These are phyloP conservation scores for Solanum pennellii DNA, from an alignment of 257 asterid species.

Conservation along the genomic window DNA sequence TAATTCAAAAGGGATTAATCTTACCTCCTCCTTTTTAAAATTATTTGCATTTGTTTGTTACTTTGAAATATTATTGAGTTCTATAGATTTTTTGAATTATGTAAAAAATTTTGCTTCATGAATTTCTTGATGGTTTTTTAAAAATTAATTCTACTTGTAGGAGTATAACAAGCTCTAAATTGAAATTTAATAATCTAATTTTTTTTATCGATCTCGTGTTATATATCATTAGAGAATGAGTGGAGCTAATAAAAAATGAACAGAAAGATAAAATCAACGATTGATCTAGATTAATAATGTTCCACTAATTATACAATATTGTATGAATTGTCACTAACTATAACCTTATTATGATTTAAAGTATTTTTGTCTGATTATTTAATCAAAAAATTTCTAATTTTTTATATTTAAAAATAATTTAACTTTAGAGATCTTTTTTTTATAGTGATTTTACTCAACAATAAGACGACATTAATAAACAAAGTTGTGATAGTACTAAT, in stretches of 20 bases:
- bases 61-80: neutral
- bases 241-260: neutral
- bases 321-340: no score
- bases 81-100: neutral
- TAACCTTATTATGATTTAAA: neutral
- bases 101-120: neutral
- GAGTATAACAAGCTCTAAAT: neutral
- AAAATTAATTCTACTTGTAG: no score
- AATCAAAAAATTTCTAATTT: no score
- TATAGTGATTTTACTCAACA: rapidly evolving
- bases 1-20: neutral
- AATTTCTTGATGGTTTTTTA: neutral
- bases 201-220: neutral
- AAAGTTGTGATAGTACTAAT: neutral
- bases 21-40: neutral
- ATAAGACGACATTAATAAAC: neutral
- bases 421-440: no score
- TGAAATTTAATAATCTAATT: neutral
- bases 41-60: neutral
- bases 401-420: neutral
- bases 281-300: neutral
- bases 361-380: neutral
- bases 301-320: neutral
- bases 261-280: neutral
- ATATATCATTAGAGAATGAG: neutral